These are phyloP conservation scores for Lasiosphaeriaceae sp. DNA, from an alignment of 495 filamentous ascomycete species.

Conservation along the genomic window DNA sequence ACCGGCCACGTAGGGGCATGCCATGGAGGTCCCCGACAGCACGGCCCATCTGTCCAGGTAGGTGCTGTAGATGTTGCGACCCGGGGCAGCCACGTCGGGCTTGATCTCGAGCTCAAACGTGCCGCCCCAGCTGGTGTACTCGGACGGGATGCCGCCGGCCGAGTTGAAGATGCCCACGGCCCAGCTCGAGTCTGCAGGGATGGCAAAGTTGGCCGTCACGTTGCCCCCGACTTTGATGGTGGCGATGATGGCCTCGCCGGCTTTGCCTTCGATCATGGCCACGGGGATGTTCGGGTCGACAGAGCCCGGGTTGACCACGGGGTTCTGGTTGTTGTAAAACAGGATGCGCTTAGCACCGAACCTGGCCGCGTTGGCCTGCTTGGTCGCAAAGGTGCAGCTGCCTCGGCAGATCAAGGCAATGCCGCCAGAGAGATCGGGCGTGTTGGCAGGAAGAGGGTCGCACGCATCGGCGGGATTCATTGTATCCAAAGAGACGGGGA, in stretches of 20 bases:
- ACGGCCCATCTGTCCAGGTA: conserved; percentile 36
- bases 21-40: conserved; percentile 49
- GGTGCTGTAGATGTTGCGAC: conserved; percentile 47
- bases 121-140: conserved; percentile 46
- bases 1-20: conserved; percentile 48
- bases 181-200: conserved; percentile 21
- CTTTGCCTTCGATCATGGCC: conserved; percentile 18
- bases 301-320: conserved; percentile 11
- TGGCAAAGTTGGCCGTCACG: conserved; percentile 24
- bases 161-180: conserved; percentile 24
- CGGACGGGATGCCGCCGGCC: conserved; percentile 25
- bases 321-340: conserved; percentile 24
- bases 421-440: conserved; percentile 33
- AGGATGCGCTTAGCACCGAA: conserved; percentile 27
- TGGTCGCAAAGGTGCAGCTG: conserved; percentile 16
- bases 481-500: conserved; percentile 21
- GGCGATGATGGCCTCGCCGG: conserved; percentile 24
- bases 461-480: conserved; percentile 21
- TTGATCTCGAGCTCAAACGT: conserved; percentile 41
- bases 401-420: conserved; percentile 39
- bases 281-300: conserved; percentile 12
- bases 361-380: conserved; percentile 23
- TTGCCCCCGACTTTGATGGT: conserved; percentile 22
- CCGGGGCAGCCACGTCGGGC: conserved; percentile 44
- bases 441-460: conserved; percentile 15